phyloP scores from a whole-genome alignment of 495 filamentous ascomycete genomes.

The Penicillium paxilli region DNA sequence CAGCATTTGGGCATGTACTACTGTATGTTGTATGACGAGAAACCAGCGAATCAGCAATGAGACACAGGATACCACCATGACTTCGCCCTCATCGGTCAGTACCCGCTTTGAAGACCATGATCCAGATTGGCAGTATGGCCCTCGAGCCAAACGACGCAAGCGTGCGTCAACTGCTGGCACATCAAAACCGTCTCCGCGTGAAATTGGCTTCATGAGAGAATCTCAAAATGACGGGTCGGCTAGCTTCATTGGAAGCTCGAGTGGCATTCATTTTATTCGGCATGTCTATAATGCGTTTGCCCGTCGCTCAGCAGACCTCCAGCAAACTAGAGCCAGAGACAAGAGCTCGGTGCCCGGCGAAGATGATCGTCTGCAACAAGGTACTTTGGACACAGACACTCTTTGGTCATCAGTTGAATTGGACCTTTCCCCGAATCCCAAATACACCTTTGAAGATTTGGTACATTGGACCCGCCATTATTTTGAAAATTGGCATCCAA shows the following conservation, averaged over 20 bases:
- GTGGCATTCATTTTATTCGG: slow-evolving; percentile 51
- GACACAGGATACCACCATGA: slow-evolving; percentile 8
- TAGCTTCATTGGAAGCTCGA: slow-evolving; percentile 49
- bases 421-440: slow-evolving; percentile 8
- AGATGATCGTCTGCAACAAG: slow-evolving; percentile 41
- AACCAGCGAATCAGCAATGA: not conserved
- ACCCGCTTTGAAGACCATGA: slow-evolving; percentile 19
- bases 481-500: slow-evolving; percentile 50
- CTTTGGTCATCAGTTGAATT: slow-evolving; percentile 35
- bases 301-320: slow-evolving; percentile 35
- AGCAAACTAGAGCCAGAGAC: slow-evolving; percentile 27
- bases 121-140: slow-evolving; percentile 17
- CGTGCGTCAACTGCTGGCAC: slow-evolving; percentile 22
- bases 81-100: slow-evolving; percentile 17
- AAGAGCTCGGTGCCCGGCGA: slow-evolving; percentile 45
- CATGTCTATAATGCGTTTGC: slow-evolving; percentile 48
- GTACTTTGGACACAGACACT: slow-evolving; percentile 12
- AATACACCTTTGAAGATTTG: slow-evolving; percentile 32
- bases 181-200: slow-evolving; percentile 29
- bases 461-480: slow-evolving; percentile 42
- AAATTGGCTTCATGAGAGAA: slow-evolving; percentile 43
- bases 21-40: not conserved
- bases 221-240: slow-evolving; percentile 33
- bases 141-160: slow-evolving; percentile 31
- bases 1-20: too few species aligned